Evolutionary conservation across 805 yeast genomes (phyloP).

Genomic region (Saccharomyces mikatae): DNA sequence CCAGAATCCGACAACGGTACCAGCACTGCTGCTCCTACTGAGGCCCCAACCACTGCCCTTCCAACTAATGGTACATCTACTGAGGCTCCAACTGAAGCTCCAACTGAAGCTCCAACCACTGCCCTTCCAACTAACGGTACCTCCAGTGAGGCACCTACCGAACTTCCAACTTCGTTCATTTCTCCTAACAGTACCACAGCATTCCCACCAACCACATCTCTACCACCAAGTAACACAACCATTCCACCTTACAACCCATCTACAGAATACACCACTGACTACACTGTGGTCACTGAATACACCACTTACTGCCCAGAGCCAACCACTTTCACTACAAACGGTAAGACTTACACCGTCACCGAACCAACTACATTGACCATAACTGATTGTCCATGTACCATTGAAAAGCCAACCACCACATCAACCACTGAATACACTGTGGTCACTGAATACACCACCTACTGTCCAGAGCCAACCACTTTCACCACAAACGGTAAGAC

Average conservation of each 20-base stretch:
- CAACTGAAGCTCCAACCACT: neutral
- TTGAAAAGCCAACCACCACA: constrained; percentile 21
- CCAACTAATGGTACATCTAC: neutral
- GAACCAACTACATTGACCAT: constrained; percentile 74
- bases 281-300: constrained; percentile 53
- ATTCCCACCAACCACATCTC: neutral
- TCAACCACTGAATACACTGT: neutral
- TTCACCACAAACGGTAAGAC: constrained; percentile 16
- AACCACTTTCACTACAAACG: constrained; percentile 57
- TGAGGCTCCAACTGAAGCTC: neutral
- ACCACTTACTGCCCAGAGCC: constrained; percentile 80
- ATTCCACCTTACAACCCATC: neutral
- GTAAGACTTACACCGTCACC: constrained; percentile 65
- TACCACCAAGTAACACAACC: neutral
- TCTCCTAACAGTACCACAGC: neutral
- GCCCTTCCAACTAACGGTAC: constrained; percentile 1
- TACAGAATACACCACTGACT: constrained; percentile 10
- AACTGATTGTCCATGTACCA: constrained; percentile 82
- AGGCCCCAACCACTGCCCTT: neutral
- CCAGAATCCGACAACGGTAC: neutral
- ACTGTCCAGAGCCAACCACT: constrained; percentile 2
- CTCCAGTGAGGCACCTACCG: neutral
- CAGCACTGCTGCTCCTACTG: neutral
- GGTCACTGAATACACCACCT: neutral
- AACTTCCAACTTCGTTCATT: neutral